A percentile compares a stretch with the other conserved stretches of the same genome.
These are phyloP conservation scores for Panaeolus cyanescens DNA, from an alignment of 768 basidiomycete genomes.

Conservation along the genomic window DNA sequence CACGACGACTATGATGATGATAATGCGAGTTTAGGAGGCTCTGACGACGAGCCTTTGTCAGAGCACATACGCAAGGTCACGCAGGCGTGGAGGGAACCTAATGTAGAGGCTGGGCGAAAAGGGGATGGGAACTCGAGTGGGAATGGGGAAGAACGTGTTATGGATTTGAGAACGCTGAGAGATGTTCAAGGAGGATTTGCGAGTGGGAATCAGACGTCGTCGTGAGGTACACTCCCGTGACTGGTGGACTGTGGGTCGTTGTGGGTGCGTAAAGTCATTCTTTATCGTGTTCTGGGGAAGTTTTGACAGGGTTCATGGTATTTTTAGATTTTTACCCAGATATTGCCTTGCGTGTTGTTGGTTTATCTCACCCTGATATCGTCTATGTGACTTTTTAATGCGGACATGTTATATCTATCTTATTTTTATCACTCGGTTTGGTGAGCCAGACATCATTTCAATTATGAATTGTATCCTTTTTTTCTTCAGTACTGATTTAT, in stretches of 20 bases:
- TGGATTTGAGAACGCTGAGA: background rate
- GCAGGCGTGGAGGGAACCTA: conserved; percentile 28
- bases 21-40: conserved; percentile 28
- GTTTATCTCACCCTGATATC: background rate
- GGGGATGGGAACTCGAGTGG: background rate
- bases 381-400: background rate
- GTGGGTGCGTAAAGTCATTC: background rate
- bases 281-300: background rate
- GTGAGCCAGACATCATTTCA: background rate
- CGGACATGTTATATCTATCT: background rate
- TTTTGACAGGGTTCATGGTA: background rate
- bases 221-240: background rate
- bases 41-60: conserved; percentile 27
- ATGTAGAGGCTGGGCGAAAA: conserved; percentile 6
- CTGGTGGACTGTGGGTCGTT: background rate
- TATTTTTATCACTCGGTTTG: background rate
- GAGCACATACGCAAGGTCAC: conserved; percentile 27
- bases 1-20: conserved; percentile 61
- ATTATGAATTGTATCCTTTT: background rate
- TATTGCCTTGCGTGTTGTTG: background rate
- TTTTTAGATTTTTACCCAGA: background rate
- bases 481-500: no score
- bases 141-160: background rate
- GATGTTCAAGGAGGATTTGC: background rate
- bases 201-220: background rate